Evolutionary conservation across 169 alveolate genomes (phyloP), one percentile per base, ranked within the genome.

Genomic region (Hepatocystis sp.): DNA sequence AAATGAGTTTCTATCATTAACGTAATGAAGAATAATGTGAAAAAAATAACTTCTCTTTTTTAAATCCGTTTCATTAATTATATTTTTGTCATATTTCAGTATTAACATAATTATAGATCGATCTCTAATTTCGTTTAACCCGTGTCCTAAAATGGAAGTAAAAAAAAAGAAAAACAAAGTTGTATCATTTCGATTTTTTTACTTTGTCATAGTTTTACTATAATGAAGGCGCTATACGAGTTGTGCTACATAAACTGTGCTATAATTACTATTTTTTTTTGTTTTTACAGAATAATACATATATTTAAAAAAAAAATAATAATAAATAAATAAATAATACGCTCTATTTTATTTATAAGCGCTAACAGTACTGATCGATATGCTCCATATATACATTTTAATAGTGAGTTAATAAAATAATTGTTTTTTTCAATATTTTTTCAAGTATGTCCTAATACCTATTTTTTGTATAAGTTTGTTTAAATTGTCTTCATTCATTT

Each of bases 401-500:
- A n/a, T n/a, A n/a, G n/a, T n/a, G n/a, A n/a, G n/a, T n/a, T n/a
- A n/a, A n/a, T n/a, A n/a, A n/a, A n/a, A n/a, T n/a, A n/a, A n/a
- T n/a, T n/a, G n/a, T n/a, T n/a, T n/a, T n/a, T n/a, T n/a, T n/a
- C n/a, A n/a, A n/a, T n/a, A n/a, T n/a, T n/a, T n/a, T n/a, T n/a
- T n/a, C n/a, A n/a, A n/a, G n/a, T n/a, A n/a, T n/a, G 23, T 21
- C 52, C 21, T 30, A 58, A 5, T 71, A 71, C 86, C 86, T 56
- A 71, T 71, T 58, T 71, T 71, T 36, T 71, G 86, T 56, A 71
- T 71, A 2, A 71, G 71, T 42, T 61, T 71, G 71, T 28, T 71
- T 63, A 71, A 28, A n/a, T 51, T 58, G 25, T 71, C 76, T 44
- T 71, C 86, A 51, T 71, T 34, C 86, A 71, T 71, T 71, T 71